A percentile compares a stretch with the other conserved stretches of the same genome.
These are phyloP conservation scores for Ophiostoma tasmaniense DNA, from an alignment of 2,329 filamentous ascomycete species.

Conservation along the genomic window DNA sequence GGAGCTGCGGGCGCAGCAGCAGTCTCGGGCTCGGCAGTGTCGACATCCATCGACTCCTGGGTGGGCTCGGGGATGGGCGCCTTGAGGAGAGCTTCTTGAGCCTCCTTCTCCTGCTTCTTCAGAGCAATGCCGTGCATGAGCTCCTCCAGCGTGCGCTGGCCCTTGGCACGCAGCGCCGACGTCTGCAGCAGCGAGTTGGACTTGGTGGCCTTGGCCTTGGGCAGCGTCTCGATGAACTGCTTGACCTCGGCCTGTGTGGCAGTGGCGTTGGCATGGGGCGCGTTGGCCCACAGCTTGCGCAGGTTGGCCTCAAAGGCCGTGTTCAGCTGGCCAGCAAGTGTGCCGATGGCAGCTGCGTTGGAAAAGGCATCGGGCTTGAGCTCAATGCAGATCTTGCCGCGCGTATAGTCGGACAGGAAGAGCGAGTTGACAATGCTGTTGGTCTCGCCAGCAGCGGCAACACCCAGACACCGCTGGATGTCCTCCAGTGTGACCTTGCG, in stretches of 20 bases:
- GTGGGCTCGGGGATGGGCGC: slow-evolving; percentile 16
- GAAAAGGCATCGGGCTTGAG: slow-evolving; percentile 31
- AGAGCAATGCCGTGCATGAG: slow-evolving; percentile 54
- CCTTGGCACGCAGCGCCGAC: slow-evolving; percentile 53
- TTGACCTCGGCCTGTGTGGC: slow-evolving; percentile 26
- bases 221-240: slow-evolving; percentile 48
- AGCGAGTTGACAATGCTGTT: slow-evolving; percentile 23
- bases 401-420: slow-evolving; percentile 36
- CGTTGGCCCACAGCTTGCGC: slow-evolving; percentile 35
- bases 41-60: slow-evolving; percentile 11
- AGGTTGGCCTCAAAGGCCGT: slow-evolving; percentile 47
- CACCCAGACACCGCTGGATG: slow-evolving; percentile 56
- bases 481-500: slow-evolving; percentile 57
- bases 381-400: slow-evolving; percentile 47
- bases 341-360: slow-evolving; percentile 32
- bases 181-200: slow-evolving; percentile 45
- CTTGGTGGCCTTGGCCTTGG: slow-evolving; percentile 43
- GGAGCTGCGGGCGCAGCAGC: slow-evolving; percentile 23
- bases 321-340: slow-evolving; percentile 42
- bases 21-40: not conserved
- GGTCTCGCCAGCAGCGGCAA: slow-evolving; percentile 32
- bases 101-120: slow-evolving; percentile 41
- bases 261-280: not conserved
- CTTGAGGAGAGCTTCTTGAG: slow-evolving; percentile 31
- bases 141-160: slow-evolving; percentile 59